These are phyloP conservation scores for Starmerella davenportii DNA, from an alignment of 805 yeast genomes.

Conservation along the genomic window DNA sequence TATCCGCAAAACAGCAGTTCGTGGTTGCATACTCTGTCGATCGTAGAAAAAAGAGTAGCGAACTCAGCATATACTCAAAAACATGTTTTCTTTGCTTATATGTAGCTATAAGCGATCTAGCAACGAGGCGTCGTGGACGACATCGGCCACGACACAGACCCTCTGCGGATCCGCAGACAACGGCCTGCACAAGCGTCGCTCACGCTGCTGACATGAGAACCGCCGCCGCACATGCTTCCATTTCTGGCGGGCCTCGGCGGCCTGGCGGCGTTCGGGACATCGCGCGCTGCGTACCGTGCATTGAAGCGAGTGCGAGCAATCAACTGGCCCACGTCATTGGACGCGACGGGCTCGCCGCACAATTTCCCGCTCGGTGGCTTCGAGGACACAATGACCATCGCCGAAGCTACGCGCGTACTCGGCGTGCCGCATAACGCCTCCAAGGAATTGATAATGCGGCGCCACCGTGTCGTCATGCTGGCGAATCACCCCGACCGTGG, in stretches of 20 bases:
- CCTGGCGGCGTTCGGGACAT: conserved; percentile 17
- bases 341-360: neutral
- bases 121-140: no score
- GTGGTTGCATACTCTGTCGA: no score
- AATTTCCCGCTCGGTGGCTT: conserved; percentile 23
- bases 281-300: conserved; percentile 23
- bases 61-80: no score
- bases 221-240: no score
- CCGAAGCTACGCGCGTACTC: conserved; percentile 36
- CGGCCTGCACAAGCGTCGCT: no score
- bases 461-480: conserved; percentile 69
- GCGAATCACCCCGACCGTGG: conserved; percentile 91
- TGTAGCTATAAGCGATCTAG: no score
- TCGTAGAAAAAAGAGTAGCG: no score
- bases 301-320: conserved; percentile 17
- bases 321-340: neutral
- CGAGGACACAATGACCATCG: conserved; percentile 29
- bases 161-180: no score
- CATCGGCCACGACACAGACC: no score
- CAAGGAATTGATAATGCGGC: conserved; percentile 48
- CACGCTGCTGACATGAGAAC: no score
- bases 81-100: no score
- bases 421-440: conserved; percentile 24
- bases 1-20: no score
- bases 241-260: conserved; percentile 19